These are phyloP conservation scores for Colletotrichum sp. DNA, from an alignment of 2,329 filamentous ascomycete species.

Conservation along the genomic window DNA sequence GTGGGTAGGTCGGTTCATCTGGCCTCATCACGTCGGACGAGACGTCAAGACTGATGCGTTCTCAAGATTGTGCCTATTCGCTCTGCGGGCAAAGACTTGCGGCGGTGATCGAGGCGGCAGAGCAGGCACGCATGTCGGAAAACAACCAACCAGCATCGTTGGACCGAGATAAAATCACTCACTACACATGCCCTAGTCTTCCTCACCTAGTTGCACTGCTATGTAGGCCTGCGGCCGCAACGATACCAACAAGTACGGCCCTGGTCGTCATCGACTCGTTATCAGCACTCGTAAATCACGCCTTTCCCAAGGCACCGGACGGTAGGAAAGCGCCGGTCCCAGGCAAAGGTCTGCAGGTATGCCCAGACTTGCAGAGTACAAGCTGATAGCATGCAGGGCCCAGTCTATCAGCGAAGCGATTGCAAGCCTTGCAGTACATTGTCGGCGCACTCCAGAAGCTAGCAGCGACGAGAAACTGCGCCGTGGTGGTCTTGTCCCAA, in stretches of 20 bases:
- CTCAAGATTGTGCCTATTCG: conserved; percentile 45
- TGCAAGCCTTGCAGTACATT: conserved; percentile 64
- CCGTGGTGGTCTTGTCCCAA: conserved; percentile 79
- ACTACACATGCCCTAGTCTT: conserved; percentile 64
- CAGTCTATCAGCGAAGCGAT: conserved; percentile 45
- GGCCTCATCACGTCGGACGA: not conserved
- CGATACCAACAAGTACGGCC: conserved; percentile 67
- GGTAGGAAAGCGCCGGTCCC: conserved; percentile 39
- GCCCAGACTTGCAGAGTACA: conserved; percentile 2
- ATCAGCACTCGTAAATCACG: conserved; percentile 76
- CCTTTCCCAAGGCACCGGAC: conserved; percentile 70
- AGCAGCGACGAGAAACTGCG: conserved; percentile 74
- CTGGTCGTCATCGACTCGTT: conserved; percentile 81
- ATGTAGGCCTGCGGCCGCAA: conserved; percentile 66
- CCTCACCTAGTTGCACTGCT: conserved; percentile 79
- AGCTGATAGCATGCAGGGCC: conserved; percentile 32
- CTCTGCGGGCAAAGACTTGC: conserved; percentile 41
- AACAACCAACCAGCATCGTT: conserved; percentile 2
- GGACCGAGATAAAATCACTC: conserved; percentile 38
- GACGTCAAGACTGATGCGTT: not conserved
- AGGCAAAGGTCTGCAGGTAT: conserved; percentile 38
- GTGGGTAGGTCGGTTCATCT: conserved; percentile 76
- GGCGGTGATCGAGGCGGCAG: conserved; percentile 27
- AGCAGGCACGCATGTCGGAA: not conserved
- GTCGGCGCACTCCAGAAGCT: conserved; percentile 77